These are phyloP conservation scores for Bathelium albidoporum DNA, from an alignment of 495 filamentous ascomycete genomes.

Conservation along the genomic window DNA sequence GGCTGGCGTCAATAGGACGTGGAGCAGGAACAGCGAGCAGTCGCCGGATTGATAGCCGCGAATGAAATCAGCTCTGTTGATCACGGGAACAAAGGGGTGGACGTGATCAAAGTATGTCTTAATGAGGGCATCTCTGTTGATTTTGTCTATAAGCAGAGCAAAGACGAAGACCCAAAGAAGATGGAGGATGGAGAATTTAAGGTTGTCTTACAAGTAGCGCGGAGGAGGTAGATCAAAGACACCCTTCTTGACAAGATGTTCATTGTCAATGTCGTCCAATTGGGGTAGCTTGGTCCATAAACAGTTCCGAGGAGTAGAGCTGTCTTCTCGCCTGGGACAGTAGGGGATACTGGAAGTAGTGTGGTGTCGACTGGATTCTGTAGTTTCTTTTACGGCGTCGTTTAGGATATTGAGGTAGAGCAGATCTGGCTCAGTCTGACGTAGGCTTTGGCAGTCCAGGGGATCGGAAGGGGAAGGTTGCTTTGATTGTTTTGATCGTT, in stretches of 20 bases:
- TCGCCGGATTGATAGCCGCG: conserved; percentile 10
- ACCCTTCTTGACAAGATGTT: conserved; percentile 17
- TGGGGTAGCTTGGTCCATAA: conserved; percentile 14
- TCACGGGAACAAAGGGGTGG: conserved; percentile 16
- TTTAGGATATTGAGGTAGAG: conserved; percentile 17
- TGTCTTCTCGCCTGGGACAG: conserved; percentile 1
- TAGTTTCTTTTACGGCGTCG: conserved; percentile 14
- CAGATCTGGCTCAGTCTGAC: conserved; percentile 16
- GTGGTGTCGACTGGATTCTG: conserved; percentile 12
- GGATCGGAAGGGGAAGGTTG: conserved; percentile 2
- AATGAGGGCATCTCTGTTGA: conserved; percentile 10
- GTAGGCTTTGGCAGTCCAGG: conserved; percentile 10
- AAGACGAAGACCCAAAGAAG: conserved; percentile 12
- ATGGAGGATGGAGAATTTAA: conserved; percentile 8
- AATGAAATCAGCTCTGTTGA: conserved; percentile 17
- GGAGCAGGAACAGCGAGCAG: conserved; percentile 14
- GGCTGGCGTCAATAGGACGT: conserved; percentile 13
- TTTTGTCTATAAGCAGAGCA: conserved; percentile 14
- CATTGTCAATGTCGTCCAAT: conserved; percentile 17
- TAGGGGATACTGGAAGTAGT: conserved; percentile 1
- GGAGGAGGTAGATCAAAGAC: conserved; percentile 16
- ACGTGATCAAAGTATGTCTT: conserved; percentile 19
- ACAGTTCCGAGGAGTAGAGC: conserved; percentile 7
- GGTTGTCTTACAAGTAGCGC: conserved; percentile 14
- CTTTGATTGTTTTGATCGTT: conserved; percentile 1